These are phyloP conservation scores for Globisporangium alternatum DNA, from an alignment of 352 stramenopile species.

Conservation along the genomic window DNA sequence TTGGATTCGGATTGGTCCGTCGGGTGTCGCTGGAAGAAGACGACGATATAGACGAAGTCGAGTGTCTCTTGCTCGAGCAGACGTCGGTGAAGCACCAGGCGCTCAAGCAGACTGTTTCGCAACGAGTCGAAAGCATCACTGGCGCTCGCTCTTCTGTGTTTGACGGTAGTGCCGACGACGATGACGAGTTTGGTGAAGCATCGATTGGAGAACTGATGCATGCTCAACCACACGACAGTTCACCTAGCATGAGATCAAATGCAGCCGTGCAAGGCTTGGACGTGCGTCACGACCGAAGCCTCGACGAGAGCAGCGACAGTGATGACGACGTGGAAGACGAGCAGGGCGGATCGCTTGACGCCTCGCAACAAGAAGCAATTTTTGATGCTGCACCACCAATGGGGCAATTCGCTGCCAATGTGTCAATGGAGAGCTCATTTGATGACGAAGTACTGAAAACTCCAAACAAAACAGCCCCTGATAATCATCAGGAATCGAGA, in stretches of 20 bases:
- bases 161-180: not conserved
- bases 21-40: constrained; percentile 15
- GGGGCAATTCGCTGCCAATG: not conserved
- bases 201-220: not conserved
- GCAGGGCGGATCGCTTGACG: not conserved
- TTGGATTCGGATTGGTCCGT: not conserved
- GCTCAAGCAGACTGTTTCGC: not conserved
- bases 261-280: not conserved
- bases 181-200: constrained; percentile 9
- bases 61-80: constrained; percentile 20
- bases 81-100: constrained; percentile 1
- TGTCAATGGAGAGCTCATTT: not conserved
- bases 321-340: not conserved
- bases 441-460: not conserved
- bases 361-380: constrained; percentile 1
- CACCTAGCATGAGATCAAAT: not conserved
- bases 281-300: not conserved
- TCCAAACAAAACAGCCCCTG: not conserved
- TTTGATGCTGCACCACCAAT: not conserved
- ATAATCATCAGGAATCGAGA: not conserved
- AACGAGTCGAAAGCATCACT: not conserved
- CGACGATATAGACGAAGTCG: constrained; percentile 36
- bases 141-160: not conserved
- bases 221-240: not conserved
- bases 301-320: not conserved